A percentile compares a stretch with the other conserved stretches of the same genome.
Conservation (phyloP, 73 alveolate genomes). For the Halteria grandinella region DNA sequence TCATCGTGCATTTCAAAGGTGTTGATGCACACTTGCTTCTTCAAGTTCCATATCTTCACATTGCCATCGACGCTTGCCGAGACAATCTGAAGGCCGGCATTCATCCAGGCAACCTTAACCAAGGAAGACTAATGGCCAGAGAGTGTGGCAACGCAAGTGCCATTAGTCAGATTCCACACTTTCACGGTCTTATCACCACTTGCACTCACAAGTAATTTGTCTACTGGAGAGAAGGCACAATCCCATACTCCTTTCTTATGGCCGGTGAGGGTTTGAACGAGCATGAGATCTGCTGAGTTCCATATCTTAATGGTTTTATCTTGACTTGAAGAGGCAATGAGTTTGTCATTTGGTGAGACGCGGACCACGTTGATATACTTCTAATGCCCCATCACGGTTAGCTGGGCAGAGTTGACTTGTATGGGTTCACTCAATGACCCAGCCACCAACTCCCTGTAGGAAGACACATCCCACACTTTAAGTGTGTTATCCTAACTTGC, state of each 20-base stretch:
- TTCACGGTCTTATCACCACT: slow-evolving; percentile 91
- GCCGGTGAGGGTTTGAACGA: slow-evolving; percentile 74
- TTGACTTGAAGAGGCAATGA: slow-evolving; percentile 92
- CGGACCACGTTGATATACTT: slow-evolving; percentile 92
- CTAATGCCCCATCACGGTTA: slow-evolving; percentile 90
- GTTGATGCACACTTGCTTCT: slow-evolving; percentile 87
- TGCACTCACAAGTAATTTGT: slow-evolving; percentile 93
- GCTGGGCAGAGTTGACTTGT: slow-evolving; percentile 69
- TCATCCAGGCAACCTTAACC: slow-evolving; percentile 86
- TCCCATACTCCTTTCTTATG: slow-evolving; percentile 99
- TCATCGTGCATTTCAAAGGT: slow-evolving; percentile 94
- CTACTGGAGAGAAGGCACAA: slow-evolving; percentile 91
- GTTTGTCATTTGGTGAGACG: slow-evolving; percentile 93
- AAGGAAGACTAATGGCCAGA: slow-evolving; percentile 89
- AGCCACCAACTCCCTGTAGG: slow-evolving; percentile 57
- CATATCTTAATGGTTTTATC: slow-evolving; percentile 92
- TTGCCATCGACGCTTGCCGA: slow-evolving; percentile 91
- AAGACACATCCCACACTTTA: slow-evolving; percentile 81
- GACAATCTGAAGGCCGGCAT: slow-evolving; percentile 85
- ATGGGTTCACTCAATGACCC: background rate
- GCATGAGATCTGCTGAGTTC: slow-evolving; percentile 67
- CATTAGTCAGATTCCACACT: slow-evolving; percentile 91
- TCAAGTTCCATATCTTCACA: slow-evolving; percentile 94
- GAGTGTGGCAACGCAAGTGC: slow-evolving; percentile 85
- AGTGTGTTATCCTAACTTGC: slow-evolving; percentile 87